Evolutionary conservation across 176 grass and related monocot genomes (phyloP).

Genomic region (Raddia guianensis): DNA sequence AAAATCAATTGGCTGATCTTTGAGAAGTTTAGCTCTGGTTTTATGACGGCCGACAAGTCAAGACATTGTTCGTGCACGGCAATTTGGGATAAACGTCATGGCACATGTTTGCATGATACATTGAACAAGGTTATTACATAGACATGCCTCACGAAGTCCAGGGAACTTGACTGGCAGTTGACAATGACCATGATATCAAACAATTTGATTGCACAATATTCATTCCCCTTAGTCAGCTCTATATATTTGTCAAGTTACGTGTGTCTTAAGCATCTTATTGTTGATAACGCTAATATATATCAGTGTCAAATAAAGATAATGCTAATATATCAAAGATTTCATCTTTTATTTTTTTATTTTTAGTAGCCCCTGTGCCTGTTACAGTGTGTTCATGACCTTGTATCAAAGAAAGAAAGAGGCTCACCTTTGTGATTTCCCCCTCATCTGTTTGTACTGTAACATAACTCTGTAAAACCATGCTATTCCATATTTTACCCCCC

Average conservation of each 20-base stretch:
- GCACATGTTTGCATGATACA: not conserved
- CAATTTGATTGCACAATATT: constrained; percentile 4
- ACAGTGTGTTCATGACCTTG: not conserved
- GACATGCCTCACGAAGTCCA: constrained; percentile 13
- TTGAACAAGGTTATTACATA: not conserved
- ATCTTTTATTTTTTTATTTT: constrained; percentile 5
- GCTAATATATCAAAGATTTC: not conserved
- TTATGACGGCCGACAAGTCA: not conserved
- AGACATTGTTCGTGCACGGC: not conserved
- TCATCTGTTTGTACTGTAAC: not conserved
- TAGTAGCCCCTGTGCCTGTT: not conserved
- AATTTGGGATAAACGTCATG: constrained; percentile 17
- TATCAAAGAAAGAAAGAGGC: not conserved
- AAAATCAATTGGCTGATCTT: not conserved
- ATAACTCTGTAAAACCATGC: not conserved
- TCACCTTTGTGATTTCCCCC: not conserved
- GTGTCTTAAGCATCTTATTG: not conserved
- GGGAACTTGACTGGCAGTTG: not conserved
- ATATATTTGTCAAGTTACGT: constrained; percentile 19
- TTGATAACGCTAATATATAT: not conserved
- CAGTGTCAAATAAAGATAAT: no score
- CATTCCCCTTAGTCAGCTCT: constrained; percentile 17
- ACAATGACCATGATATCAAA: constrained; percentile 6
- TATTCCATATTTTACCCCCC: not conserved
- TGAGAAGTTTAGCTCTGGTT: not conserved